Evolutionary conservation across 176 grass and related monocot species (phyloP), one percentile per base, ranked within the genome.

Genomic region (Oryza meridionalis): DNA sequence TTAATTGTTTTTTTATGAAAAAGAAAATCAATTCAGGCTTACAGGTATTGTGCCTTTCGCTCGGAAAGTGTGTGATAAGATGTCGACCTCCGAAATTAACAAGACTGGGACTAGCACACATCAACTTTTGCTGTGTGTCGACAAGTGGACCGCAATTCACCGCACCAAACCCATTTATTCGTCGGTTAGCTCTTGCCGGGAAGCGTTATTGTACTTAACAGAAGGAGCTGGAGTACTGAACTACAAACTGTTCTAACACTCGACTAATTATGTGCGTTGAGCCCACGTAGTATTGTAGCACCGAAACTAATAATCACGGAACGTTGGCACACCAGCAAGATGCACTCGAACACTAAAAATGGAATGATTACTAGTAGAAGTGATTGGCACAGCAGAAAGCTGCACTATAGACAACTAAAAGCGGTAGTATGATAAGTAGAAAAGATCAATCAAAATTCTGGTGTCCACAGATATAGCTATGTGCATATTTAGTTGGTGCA

Each of bases 61-160:
- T 67, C 24, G 24, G 40, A 55, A 55, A 86, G 58, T 44, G 66
- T 59, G 66, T 59, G 59, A 67, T 47, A 43, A 65, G 78, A 86
- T 59, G 88, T 90, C 27, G 43, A 59, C 37, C 73, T 67, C 62
- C 67, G 59, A 63, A 73, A 78, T 63, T 67, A 83, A 78, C 61
- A 78, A 12, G 59, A 14, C 67, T n/a, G 8, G 8, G 67, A 65
- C 58, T 45, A 9, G 79, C 29, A 59, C 79, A 77, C 83, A 73
- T 73, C 74, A 73, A 47, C 74, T 73, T 82, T 42, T 38, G 29
- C 44, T 67, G 4, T 29, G n/a, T 21, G 51, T 86, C 63, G 70
- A 44, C 63, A 68, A 65, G 61, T 58, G 44, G 43, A n/a, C 35
- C 25, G 35, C 6, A 21, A 84, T 69, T 64, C 26, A 75, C 58